These are phyloP conservation scores for Candida tammaniensis DNA, from an alignment of 805 yeast genomes.

Conservation along the genomic window DNA sequence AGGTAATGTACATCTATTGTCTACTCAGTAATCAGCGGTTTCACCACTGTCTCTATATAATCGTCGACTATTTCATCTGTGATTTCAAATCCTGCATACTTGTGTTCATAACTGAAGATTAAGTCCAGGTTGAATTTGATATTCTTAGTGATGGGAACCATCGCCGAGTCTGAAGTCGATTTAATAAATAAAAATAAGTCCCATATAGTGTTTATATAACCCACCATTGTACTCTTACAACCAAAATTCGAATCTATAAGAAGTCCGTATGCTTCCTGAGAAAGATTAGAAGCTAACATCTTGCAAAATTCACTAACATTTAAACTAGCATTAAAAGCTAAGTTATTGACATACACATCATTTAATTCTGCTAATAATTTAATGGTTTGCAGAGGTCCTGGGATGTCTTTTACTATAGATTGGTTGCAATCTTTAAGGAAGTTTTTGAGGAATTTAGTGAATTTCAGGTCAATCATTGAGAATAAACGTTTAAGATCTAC, in stretches of 20 bases:
- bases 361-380: slow-evolving; percentile 11
- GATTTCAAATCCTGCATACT: slow-evolving; percentile 20
- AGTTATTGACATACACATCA: slow-evolving; percentile 1
- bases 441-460: slow-evolving; percentile 12
- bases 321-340: slow-evolving; percentile 4
- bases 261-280: slow-evolving; percentile 12
- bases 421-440: slow-evolving; percentile 12
- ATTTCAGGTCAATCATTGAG: slow-evolving; percentile 12
- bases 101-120: slow-evolving; percentile 13
- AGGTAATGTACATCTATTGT: no score
- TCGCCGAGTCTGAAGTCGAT: slow-evolving; percentile 9
- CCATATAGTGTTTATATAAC: slow-evolving; percentile 22
- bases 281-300: slow-evolving; percentile 7
- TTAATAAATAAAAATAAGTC: slow-evolving; percentile 20
- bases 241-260: slow-evolving; percentile 24
- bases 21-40: slow-evolving; percentile 13
- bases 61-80: slow-evolving; percentile 18
- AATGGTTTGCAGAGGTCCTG: slow-evolving; percentile 8
- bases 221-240: slow-evolving; percentile 18
- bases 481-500: slow-evolving; percentile 14
- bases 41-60: slow-evolving; percentile 23
- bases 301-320: slow-evolving; percentile 12
- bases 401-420: slow-evolving; percentile 1
- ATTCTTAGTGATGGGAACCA: slow-evolving; percentile 14
- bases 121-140: slow-evolving; percentile 17